Percentiles rank a stretch among this genome's conserved stretches.
Evolutionary conservation across 371 early-diverging fungal species (phyloP).

Genomic region (Lichtheimia hyalospora): DNA sequence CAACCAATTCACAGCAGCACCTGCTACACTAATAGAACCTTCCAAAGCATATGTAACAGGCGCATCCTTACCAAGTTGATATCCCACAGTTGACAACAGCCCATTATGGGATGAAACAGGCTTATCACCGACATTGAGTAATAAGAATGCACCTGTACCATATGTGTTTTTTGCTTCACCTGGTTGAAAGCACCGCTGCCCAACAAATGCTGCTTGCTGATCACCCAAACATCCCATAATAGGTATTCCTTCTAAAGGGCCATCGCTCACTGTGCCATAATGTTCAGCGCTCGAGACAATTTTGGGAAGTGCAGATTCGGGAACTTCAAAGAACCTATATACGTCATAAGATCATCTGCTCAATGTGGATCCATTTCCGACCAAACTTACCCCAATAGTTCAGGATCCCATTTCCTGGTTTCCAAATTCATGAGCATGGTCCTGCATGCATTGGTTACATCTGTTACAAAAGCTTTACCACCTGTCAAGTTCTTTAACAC

Average conservation of each 20-base stretch:
- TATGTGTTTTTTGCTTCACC: conserved; percentile 95
- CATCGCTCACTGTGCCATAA: conserved; percentile 68
- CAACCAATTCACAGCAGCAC: conserved; percentile 92
- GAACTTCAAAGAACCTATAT: conserved; percentile 68
- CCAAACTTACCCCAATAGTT: conserved; percentile 54
- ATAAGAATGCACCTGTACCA: conserved; percentile 96
- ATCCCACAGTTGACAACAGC: conserved; percentile 90
- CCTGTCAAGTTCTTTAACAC: conserved; percentile 78
- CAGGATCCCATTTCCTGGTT: conserved; percentile 76
- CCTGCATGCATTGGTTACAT: conserved; percentile 92
- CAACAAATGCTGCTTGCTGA: conserved; percentile 96
- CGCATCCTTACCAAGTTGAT: conserved; percentile 71
- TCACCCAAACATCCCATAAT: conserved; percentile 91
- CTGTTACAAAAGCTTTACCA: conserved; percentile 75
- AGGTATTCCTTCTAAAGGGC: conserved; percentile 68
- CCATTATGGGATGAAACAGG: conserved; percentile 83
- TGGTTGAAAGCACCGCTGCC: conserved; percentile 86
- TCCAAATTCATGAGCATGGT: conserved; percentile 91
- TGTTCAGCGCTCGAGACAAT: conserved; percentile 83
- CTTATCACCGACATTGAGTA: conserved; percentile 89
- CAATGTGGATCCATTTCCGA: neutral
- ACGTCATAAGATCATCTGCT: neutral
- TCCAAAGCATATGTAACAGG: conserved; percentile 90
- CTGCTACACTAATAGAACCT: conserved; percentile 94
- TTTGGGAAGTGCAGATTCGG: conserved; percentile 64